phyloP scores from a whole-genome alignment of 495 filamentous ascomycete species.

The Daldinia bambusicola region DNA sequence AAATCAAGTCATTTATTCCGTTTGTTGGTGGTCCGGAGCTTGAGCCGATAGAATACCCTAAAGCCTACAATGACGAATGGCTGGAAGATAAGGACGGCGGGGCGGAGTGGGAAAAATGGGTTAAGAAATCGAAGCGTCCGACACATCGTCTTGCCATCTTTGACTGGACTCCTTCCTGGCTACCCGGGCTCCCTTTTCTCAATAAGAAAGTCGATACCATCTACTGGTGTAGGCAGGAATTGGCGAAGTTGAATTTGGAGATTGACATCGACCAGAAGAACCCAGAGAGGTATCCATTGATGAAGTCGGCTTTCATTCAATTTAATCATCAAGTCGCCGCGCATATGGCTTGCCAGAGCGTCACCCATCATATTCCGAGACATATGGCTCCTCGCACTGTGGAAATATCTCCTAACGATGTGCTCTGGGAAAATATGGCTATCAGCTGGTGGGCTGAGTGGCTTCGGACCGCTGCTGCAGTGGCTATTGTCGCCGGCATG shows the following conservation, averaged over 20 bases:
- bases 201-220: constrained; percentile 96
- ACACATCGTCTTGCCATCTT: constrained; percentile 86
- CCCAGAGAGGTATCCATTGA: constrained; percentile 87
- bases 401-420: constrained; percentile 92
- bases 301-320: constrained; percentile 98
- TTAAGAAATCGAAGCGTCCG: constrained; percentile 82
- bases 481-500: constrained; percentile 75
- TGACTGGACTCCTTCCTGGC: constrained; percentile 73
- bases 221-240: constrained; percentile 85
- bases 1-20: constrained; percentile 55
- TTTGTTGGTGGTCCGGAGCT: constrained; percentile 52
- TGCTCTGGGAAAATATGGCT: constrained; percentile 98
- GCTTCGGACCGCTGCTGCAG: constrained; percentile 73
- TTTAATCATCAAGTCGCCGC: constrained; percentile 98
- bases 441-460: constrained; percentile 95
- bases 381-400: constrained; percentile 94
- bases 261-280: constrained; percentile 91
- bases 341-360: constrained; percentile 96
- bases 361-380: constrained; percentile 91
- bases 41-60: constrained; percentile 69
- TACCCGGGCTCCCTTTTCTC: constrained; percentile 80
- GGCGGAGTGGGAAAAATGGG: constrained; percentile 86
- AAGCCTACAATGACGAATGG: constrained; percentile 73
- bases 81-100: constrained; percentile 70
- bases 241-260: constrained; percentile 90